Conservation (phyloP, 148 eudicot genomes). For the Gaultheria prostrata region DNA sequence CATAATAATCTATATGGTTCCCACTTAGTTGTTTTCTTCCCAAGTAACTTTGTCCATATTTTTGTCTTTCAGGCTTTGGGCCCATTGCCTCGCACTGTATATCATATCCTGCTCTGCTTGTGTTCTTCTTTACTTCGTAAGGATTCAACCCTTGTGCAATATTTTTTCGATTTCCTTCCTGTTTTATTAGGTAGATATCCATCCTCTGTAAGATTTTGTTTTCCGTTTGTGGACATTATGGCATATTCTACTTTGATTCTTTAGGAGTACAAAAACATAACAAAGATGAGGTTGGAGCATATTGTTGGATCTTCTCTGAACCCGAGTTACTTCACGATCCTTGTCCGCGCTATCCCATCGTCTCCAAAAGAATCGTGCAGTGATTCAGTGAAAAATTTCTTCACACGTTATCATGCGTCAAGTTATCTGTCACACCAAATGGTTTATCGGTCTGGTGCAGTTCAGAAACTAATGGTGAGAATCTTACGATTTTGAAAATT, state of each 20-base stretch:
- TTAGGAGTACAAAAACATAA: slow-evolving; percentile 74
- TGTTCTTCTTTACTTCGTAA: slow-evolving; percentile 87
- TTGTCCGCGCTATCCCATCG: slow-evolving; percentile 91
- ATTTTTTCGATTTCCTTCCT: background rate
- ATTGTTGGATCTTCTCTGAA: slow-evolving; percentile 44
- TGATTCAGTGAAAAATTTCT: slow-evolving; percentile 50
- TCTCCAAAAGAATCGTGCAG: slow-evolving; percentile 67
- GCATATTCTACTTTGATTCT: slow-evolving; percentile 10
- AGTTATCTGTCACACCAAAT: slow-evolving; percentile 83
- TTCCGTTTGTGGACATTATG: slow-evolving; percentile 11
- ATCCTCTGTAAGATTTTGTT: background rate
- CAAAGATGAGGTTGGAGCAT: slow-evolving; percentile 59
- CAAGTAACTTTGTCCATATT: background rate
- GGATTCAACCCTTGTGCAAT: slow-evolving; percentile 26
- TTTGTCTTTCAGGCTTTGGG: slow-evolving; percentile 77
- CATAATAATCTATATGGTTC: background rate
- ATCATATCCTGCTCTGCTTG: slow-evolving; percentile 68
- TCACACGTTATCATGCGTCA: slow-evolving; percentile 57
- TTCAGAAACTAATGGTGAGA: slow-evolving; percentile 81
- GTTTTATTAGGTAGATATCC: background rate
- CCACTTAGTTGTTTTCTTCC: slow-evolving; percentile 12
- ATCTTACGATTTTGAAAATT: slow-evolving; percentile 1
- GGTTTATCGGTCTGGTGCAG: slow-evolving; percentile 65
- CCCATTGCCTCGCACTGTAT: slow-evolving; percentile 73
- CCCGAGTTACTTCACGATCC: slow-evolving; percentile 73